A percentile compares a stretch with the other conserved stretches of the same genome.
phyloP scores from a whole-genome alignment of 331 rosid species.

The Prunus yedoensis region DNA sequence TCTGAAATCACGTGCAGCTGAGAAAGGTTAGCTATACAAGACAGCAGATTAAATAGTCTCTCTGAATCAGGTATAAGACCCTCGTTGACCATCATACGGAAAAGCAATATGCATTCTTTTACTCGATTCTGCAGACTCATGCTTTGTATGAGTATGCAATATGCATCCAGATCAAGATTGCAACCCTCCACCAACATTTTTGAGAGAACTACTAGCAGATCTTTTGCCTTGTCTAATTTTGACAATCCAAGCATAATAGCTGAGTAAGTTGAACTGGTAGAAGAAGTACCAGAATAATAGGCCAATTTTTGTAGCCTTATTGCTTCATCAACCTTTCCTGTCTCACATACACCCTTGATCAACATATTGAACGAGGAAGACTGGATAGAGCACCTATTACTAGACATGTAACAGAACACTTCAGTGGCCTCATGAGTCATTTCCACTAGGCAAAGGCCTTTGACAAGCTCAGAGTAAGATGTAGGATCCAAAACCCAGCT shows the following conservation, averaged over 20 bases:
- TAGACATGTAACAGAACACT: conserved; percentile 67
- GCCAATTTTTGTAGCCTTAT: conserved; percentile 51
- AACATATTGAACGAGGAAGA: conserved; percentile 56
- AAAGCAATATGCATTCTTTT: conserved; percentile 50
- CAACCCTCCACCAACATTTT: conserved; percentile 62
- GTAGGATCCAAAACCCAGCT: conserved; percentile 55
- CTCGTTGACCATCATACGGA: conserved; percentile 59
- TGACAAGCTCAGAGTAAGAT: conserved; percentile 66
- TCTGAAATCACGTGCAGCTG: conserved; percentile 49
- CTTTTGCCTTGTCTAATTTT: conserved; percentile 38
- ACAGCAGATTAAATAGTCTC: conserved; percentile 48
- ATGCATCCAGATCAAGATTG: conserved; percentile 50
- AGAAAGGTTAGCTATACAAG: conserved; percentile 46
- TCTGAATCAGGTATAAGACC: conserved; percentile 66
- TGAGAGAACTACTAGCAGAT: conserved; percentile 45
- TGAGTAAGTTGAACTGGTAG: conserved; percentile 45
- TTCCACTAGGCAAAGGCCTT: conserved; percentile 58
- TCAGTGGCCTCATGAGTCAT: conserved; percentile 51
- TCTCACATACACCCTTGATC: conserved; percentile 56
- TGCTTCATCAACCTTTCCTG: conserved; percentile 50
- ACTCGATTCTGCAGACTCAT: conserved; percentile 46
- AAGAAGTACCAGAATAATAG: conserved; percentile 49
- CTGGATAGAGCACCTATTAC: conserved; percentile 45
- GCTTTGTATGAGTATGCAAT: conserved; percentile 61
- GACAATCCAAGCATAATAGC: conserved; percentile 53